Evolutionary conservation across 768 basidiomycete genomes (phyloP), one percentile per base, ranked within the genome.

Genomic region (Mycena belliarum): DNA sequence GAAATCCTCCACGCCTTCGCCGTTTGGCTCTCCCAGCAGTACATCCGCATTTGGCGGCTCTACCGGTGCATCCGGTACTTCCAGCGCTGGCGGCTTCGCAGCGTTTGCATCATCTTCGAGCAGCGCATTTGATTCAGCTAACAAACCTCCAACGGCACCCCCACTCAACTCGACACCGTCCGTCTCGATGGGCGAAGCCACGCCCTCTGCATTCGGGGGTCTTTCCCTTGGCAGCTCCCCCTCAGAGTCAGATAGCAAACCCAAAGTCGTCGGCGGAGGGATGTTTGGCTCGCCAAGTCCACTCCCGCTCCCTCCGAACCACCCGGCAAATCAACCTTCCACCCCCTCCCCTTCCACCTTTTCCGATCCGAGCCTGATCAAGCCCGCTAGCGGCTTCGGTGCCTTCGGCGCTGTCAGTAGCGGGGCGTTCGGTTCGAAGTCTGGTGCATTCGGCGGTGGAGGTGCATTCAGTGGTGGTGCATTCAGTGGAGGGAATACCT

Each of bases 371-470:
- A 42, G 12, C 29, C 44, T 63, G 57, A 48, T 54, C 11, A 65
- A 67, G 46, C 66, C 66, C 9, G 59, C 60, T 23, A 35, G 43
- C 16, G 63, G 63, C 7, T 68, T 68, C 33, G 65, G 65, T 40
- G 65, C 65, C 8, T 74, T 72, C 25, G 60, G 55, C 28, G 56
- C 57, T 24, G 50, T 57, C 10, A 53, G 49, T 37, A 63, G 58
- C 4, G 68, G 68, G 40, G 73, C 72, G 6, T 78, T 78, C 52
- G 64, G 69, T 58, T 46, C 75, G 2, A 65, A 70, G 44, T 57
- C 66, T 1, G 21, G 41, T 15, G 62, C 68, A 1, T 73, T 76
- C 62, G 72, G 69, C 43, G 79, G 79, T 2, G 80, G 81, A 54
- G 78, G 79, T 15, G 61, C 63, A 16, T 68, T 64, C 47, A 47